Evolutionary conservation across 169 alveolate genomes (phyloP), one percentile per base, ranked within the genome.

Genomic region (Fabrea salina): DNA sequence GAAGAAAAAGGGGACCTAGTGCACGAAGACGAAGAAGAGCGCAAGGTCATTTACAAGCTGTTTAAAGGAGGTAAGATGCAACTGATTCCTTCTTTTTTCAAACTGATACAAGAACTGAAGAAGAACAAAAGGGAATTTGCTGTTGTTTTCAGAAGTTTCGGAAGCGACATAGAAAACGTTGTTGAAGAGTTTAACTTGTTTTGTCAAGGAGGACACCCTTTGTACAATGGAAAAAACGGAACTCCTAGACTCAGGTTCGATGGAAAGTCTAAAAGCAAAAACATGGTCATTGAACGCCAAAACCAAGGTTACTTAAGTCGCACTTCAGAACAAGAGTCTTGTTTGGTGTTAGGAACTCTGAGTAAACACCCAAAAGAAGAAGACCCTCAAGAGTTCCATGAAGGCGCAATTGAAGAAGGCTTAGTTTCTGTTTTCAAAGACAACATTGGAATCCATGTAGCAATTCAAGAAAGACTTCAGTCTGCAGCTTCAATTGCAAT

Each of bases 141-240:
- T 0, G 68, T 90, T 6, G 90, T 86, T 35, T 86, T 90, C 79
- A 70, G 95, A 80, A 78, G 88, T 47, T 88, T 86, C 41, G 92
- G 91, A 5, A 85, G 86, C 4, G 89, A 87, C 53, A 49, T 80
- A 32, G 53, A 72, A 11, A 86, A 84, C 27, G 87, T 83, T 16
- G 61, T 90, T 16, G 82, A 81, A 82, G 95, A 90, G 70, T 90
- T 79, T 84, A 90, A 87, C 74, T 66, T 81, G 30, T 87, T 87
- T 85, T 87, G 93, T 70, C 80, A 79, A 40, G 90, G 95, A 19
- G 83, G 82, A 32, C 95, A 90, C 79, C 95, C 95, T 4, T 83
- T 92, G 44, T 90, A 74, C 51, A 84, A 89, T 64, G 95, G 95
- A 13, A 89, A 86, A 44, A 82, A 85, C 58, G 95, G 95, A 5